These are phyloP conservation scores for Chaetomiaceae sp. DNA, from an alignment of 2,329 filamentous ascomycete species.

Conservation along the genomic window DNA sequence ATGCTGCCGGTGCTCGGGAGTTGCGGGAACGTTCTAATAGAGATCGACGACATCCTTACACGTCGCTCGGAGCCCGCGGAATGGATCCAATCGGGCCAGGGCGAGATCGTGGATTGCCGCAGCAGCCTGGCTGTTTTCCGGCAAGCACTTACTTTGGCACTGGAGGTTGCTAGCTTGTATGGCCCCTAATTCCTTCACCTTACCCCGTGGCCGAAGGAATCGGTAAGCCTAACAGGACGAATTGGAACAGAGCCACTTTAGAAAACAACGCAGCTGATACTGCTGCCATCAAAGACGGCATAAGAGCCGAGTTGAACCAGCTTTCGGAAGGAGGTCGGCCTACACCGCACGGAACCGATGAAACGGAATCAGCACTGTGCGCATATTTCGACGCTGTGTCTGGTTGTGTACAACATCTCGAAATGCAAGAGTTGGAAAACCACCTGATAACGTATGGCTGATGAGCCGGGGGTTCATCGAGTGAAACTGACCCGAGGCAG, in stretches of 20 bases:
- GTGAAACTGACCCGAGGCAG: background rate
- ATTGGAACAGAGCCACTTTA: background rate
- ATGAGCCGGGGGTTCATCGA: too few species aligned
- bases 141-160: conserved; percentile 17
- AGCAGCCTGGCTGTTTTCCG: conserved; percentile 16
- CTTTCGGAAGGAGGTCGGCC: conserved; percentile 1
- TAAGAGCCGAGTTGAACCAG: conserved; percentile 12
- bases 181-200: background rate
- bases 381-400: conserved; percentile 18
- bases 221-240: background rate
- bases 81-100: conserved; percentile 15
- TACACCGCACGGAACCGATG: background rate
- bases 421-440: too few species aligned
- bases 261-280: conserved; percentile 1
- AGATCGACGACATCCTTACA: conserved; percentile 20
- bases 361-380: conserved; percentile 1
- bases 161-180: conserved; percentile 21
- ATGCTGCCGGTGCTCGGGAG: conserved; percentile 21
- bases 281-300: background rate
- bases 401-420: conserved; percentile 6
- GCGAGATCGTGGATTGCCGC: conserved; percentile 15
- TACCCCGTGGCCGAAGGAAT: background rate
- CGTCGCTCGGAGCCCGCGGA: conserved; percentile 14
- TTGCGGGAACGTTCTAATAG: conserved; percentile 22
- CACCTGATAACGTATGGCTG: background rate